Percentiles rank a stretch among this genome's conserved stretches.
These are phyloP conservation scores for Pseudogymnoascus destructans DNA, from an alignment of 2,329 filamentous ascomycete genomes.

Conservation along the genomic window DNA sequence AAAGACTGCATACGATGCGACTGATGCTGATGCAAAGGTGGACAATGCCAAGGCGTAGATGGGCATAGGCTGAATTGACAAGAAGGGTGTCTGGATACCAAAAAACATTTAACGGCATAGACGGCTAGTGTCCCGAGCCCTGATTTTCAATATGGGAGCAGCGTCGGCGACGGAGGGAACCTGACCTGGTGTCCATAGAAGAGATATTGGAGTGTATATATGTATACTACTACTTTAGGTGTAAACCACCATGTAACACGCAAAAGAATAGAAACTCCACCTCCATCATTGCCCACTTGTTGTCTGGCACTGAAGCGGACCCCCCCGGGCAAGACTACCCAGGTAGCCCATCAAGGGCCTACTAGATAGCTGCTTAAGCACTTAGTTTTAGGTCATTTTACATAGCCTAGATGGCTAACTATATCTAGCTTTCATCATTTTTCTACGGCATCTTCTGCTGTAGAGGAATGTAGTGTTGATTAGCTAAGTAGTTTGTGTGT, in stretches of 20 bases:
- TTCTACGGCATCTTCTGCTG: too few species aligned
- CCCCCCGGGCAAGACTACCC: too few species aligned
- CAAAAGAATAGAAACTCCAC: constrained; percentile 6
- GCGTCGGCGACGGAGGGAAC: background rate
- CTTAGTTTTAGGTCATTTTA: too few species aligned
- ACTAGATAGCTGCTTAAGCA: too few species aligned
- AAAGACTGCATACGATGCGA: background rate
- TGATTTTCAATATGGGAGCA: background rate
- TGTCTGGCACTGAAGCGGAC: background rate
- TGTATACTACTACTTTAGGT: constrained; percentile 6
- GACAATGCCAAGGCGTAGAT: background rate
- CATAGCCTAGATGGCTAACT: too few species aligned
- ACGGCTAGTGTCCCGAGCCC: background rate
- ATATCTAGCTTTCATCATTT: too few species aligned
- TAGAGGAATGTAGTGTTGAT: too few species aligned
- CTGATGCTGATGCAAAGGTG: background rate
- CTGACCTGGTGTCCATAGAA: background rate
- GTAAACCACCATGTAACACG: constrained; percentile 2
- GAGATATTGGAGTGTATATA: constrained; percentile 5
- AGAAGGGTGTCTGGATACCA: background rate
- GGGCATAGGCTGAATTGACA: background rate
- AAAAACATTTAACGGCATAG: background rate
- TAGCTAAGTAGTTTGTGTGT: too few species aligned
- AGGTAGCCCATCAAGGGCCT: too few species aligned
- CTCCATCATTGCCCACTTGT: background rate